Evolutionary conservation across 805 yeast species (phyloP).

Genomic region (Suhomyces vadensis): DNA sequence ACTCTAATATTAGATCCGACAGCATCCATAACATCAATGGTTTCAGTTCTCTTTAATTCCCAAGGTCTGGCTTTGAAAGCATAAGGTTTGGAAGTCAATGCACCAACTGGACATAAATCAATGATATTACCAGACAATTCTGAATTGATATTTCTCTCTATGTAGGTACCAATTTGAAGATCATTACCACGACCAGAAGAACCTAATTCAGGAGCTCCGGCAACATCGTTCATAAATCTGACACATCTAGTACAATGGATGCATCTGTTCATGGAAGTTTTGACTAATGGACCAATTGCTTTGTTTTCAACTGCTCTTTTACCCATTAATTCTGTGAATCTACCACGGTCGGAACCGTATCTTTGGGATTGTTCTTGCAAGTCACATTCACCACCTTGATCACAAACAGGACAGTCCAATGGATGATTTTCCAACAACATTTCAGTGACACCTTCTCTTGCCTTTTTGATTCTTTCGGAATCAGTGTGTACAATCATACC

Average conservation of each 20-base stretch:
- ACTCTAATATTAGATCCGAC: constrained; percentile 81
- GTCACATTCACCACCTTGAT: constrained; percentile 94
- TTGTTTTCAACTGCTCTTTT: constrained; percentile 90
- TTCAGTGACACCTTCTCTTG: constrained; percentile 89
- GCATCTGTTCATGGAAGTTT: constrained; percentile 90
- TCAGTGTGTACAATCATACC: constrained; percentile 87
- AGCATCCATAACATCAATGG: constrained; percentile 82
- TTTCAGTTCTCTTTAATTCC: constrained; percentile 88
- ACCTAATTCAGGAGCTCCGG: constrained; percentile 91
- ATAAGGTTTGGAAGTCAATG: constrained; percentile 84
- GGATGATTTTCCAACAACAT: constrained; percentile 88
- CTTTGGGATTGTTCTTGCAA: constrained; percentile 83
- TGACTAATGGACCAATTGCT: constrained; percentile 85
- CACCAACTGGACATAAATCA: constrained; percentile 91
- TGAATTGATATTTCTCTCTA: constrained; percentile 79
- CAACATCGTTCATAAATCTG: constrained; percentile 84
- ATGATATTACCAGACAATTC: constrained; percentile 86
- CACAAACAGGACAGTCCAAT: constrained; percentile 89
- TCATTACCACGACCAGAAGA: constrained; percentile 90
- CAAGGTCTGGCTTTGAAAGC: constrained; percentile 93
- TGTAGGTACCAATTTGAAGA: constrained; percentile 87
- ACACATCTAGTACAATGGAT: constrained; percentile 92
- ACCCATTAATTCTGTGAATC: constrained; percentile 78
- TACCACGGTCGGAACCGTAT: constrained; percentile 84
- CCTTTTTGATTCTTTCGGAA: constrained; percentile 73